These are phyloP conservation scores for Entophlyctis luteolus DNA, from an alignment of 192 early-diverging fungal genomes.

Conservation along the genomic window DNA sequence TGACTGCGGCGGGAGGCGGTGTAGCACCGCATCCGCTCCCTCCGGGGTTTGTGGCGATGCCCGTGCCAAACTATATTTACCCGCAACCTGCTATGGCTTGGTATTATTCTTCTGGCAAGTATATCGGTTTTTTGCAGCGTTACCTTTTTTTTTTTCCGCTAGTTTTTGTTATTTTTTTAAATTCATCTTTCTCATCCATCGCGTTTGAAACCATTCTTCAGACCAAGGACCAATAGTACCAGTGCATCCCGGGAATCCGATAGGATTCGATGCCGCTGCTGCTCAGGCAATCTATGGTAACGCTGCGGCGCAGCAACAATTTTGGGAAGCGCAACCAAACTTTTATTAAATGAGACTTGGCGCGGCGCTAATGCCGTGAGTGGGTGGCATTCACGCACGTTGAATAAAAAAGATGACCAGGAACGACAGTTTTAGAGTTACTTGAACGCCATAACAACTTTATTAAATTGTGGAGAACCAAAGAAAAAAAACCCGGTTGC, in stretches of 20 bases:
- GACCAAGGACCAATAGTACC: not conserved
- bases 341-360: too few relatives aligned
- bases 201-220: not conserved
- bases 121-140: too few relatives aligned
- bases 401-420: too few relatives aligned
- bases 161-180: not conserved
- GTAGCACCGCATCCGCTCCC: not conserved
- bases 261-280: not conserved
- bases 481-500: not conserved
- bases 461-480: not conserved
- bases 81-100: constrained; percentile 8
- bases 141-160: too few relatives aligned
- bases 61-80: constrained; percentile 21
- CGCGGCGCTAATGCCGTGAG: too few relatives aligned
- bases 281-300: too few relatives aligned
- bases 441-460: too few relatives aligned
- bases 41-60: too few relatives aligned
- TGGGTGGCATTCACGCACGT: too few relatives aligned
- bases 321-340: too few relatives aligned
- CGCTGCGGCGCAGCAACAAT: too few relatives aligned
- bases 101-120: constrained; percentile 7
- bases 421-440: too few relatives aligned
- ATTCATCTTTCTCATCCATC: not conserved
- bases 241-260: not conserved
- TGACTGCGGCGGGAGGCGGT: not conserved